A percentile compares a stretch with the other conserved stretches of the same genome.
phyloP scores from a whole-genome alignment of 2,329 filamentous ascomycete species.

The Fusarium xylarioides region DNA sequence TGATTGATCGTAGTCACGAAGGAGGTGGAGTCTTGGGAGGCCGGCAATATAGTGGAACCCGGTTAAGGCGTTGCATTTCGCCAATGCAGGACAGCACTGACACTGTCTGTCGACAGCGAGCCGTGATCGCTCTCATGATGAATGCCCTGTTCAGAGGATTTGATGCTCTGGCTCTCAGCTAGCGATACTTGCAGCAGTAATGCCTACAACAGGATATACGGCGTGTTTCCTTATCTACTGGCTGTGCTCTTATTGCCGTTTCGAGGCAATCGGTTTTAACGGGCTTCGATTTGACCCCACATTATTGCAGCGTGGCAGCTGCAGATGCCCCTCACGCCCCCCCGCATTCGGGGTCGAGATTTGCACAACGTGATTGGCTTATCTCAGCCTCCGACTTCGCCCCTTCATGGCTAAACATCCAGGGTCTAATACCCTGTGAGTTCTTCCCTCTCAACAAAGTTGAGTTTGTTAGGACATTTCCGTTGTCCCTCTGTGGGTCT shows the following conservation, averaged over 20 bases:
- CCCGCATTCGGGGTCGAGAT: conserved; percentile 40
- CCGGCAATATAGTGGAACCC: conserved; percentile 7
- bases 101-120: conserved; percentile 3
- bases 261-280: not conserved
- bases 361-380: conserved; percentile 23
- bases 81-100: conserved; percentile 12
- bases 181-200: not conserved
- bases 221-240: not conserved
- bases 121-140: conserved; percentile 8
- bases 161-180: not conserved
- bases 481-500: not conserved
- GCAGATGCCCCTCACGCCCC: conserved; percentile 35
- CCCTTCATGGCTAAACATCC: conserved; percentile 17
- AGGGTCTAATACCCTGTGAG: conserved; percentile 21
- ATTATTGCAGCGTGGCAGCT: conserved; percentile 14
- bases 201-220: not conserved
- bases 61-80: conserved; percentile 7
- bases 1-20: conserved; percentile 37
- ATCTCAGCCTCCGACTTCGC: not conserved
- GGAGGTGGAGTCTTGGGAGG: conserved; percentile 5
- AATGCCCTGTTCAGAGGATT: not conserved
- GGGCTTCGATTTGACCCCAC: not conserved
- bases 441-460: conserved; percentile 32
- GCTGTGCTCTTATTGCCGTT: not conserved
- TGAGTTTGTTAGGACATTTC: not conserved